These are phyloP conservation scores for Acer saccharum DNA, from an alignment of 345 rosid genomes.

Conservation along the genomic window DNA sequence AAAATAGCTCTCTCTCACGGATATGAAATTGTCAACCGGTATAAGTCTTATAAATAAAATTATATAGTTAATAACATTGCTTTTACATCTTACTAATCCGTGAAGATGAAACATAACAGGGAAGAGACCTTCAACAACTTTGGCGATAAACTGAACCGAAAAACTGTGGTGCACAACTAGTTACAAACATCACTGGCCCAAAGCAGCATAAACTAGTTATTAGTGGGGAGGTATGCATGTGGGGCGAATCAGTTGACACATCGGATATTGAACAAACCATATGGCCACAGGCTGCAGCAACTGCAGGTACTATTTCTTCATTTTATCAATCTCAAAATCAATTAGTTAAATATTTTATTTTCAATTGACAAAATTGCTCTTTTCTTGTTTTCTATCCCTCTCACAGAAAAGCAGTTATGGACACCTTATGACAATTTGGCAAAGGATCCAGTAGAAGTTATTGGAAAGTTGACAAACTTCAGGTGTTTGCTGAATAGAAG, in stretches of 20 bases:
- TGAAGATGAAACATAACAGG: conserved; percentile 43
- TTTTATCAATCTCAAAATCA: neutral
- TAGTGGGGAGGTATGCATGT: conserved; percentile 84
- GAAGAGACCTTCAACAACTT: conserved; percentile 83
- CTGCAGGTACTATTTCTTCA: conserved; percentile 52
- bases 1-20: conserved; percentile 63
- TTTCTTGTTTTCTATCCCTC: neutral
- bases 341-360: neutral
- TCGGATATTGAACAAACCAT: conserved; percentile 76
- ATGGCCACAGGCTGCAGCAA: conserved; percentile 91
- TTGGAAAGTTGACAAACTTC: conserved; percentile 56
- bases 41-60: conserved; percentile 6
- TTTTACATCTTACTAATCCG: conserved; percentile 16
- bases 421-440: conserved; percentile 57
- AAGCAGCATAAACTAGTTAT: conserved; percentile 55
- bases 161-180: conserved; percentile 81
- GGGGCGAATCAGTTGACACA: conserved; percentile 66
- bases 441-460: conserved; percentile 40
- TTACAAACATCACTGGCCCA: conserved; percentile 41
- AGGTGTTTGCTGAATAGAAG: conserved; percentile 71
- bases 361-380: neutral
- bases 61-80: neutral
- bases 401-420: conserved; percentile 61
- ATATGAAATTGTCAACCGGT: conserved; percentile 71
- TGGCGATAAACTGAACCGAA: conserved; percentile 50